Base-by-base conservation (phyloP, 257 asterid genomes). In the Coffea canephora region DNA sequence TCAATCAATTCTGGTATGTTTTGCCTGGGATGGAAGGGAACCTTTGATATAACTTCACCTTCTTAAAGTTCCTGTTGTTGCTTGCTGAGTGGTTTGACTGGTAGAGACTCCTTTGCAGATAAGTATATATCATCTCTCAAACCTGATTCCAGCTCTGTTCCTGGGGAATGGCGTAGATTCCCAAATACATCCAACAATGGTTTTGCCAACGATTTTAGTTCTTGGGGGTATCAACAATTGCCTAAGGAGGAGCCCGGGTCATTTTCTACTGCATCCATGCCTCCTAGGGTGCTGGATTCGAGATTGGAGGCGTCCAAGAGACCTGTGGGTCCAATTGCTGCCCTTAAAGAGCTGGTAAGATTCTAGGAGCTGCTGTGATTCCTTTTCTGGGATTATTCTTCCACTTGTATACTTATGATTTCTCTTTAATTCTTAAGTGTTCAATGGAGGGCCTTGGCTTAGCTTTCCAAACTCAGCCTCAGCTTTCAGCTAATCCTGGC, bases 391-490 rank as follows among this genome's bases (percentile, higher is more conserved):
- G 12, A 72, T 52, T 62, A 25, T 68, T 73, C 25, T 75, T 48
- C 34, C 41, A 78, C 70, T 72, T 13, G 48, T 77, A 8, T 74
- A 48, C 78, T 77, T 27, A 66, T 81, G 57, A 73, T 83, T 86
- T 12, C 69, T 80, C 76, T 49, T 77, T 62, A 78, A 87, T 80
- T 80, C 78, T 82, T 46, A 86, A 96, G 99, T 91, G 98, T 74
- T 78, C 84, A 78, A 82, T 82, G 79, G 97, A 96, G 87, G 98
- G 98, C 77, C 87, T 92, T 78, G 80, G 81, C 80, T 83, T 96
- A 77, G 91, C 88, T 79, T 96, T 88, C 82, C 96, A 90, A 90
- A 87, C 93, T 69, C 97, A 90, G 83, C 97, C 97, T 80, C 97
- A 94, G 79, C 86, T 89, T 80, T 89, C 95, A 19, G 89, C 87